phyloP scores from a whole-genome alignment of 805 yeast species.

The Ogataea angusta region DNA sequence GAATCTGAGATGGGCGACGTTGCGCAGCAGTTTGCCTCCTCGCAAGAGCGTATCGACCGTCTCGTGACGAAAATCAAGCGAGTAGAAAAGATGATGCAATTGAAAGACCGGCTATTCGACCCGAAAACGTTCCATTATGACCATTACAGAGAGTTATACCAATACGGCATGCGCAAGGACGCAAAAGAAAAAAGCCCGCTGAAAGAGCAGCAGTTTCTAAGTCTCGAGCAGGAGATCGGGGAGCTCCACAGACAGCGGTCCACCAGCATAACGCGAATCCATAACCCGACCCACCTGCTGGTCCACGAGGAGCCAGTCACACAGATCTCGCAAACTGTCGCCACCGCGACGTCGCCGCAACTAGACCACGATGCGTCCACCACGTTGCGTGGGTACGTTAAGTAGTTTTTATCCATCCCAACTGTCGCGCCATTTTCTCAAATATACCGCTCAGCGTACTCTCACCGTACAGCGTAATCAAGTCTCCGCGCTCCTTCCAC shows the following conservation, averaged over 20 bases:
- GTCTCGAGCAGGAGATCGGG: constrained; percentile 26
- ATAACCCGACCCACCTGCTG: constrained; percentile 22
- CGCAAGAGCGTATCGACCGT: constrained; percentile 22
- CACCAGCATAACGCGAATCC: constrained; percentile 18
- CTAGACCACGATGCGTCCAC: constrained; percentile 2
- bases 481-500: constrained; percentile 40
- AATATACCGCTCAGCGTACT: constrained; percentile 43
- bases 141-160: constrained; percentile 43
- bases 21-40: constrained; percentile 11
- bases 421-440: constrained; percentile 39
- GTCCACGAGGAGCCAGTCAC: constrained; percentile 20
- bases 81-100: constrained; percentile 37
- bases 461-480: constrained; percentile 37
- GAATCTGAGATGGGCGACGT: constrained; percentile 25
- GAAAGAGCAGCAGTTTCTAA: constrained; percentile 27
- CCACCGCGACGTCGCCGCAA: constrained; percentile 13
- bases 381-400: constrained; percentile 12
- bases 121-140: constrained; percentile 36
- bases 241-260: constrained; percentile 22
- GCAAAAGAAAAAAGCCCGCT: constrained; percentile 11
- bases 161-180: constrained; percentile 26
- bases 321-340: constrained; percentile 14
- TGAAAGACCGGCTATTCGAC: constrained; percentile 35
- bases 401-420: constrained; percentile 4
- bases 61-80: constrained; percentile 28